A percentile compares a stretch with the other conserved stretches of the same genome.
Evolutionary conservation across 1,284 basidiomycete genomes (phyloP).

Genomic region (Lentinula novae-zelandiae): DNA sequence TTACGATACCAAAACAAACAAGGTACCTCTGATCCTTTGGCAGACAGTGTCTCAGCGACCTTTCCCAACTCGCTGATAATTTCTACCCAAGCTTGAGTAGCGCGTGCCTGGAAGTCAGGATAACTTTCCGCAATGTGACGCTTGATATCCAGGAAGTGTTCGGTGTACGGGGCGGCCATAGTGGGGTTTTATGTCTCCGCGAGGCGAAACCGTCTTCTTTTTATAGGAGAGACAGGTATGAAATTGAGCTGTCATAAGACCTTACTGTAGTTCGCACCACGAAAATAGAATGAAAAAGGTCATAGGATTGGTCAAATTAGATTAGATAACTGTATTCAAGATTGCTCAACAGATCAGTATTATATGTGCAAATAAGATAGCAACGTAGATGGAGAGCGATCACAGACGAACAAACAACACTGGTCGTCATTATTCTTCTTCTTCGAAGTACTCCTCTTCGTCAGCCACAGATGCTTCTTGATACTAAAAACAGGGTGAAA

Average conservation of each 20-base stretch:
- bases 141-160: constrained; percentile 30
- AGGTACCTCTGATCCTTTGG: constrained; percentile 44
- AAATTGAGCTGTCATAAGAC: too few relatives aligned
- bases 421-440: constrained; percentile 10
- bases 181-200: not conserved
- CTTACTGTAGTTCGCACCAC: not conserved
- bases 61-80: constrained; percentile 47
- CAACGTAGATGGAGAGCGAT: not conserved
- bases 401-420: not conserved
- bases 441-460: constrained; percentile 33
- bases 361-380: constrained; percentile 1
- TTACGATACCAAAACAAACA: not conserved
- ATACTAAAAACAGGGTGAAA: constrained; percentile 37
- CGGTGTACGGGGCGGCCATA: not conserved
- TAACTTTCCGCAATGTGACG: constrained; percentile 47
- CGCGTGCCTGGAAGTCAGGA: constrained; percentile 47
- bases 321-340: not conserved
- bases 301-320: not conserved
- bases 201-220: too few relatives aligned
- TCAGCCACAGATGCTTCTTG: constrained; percentile 54
- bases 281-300: not conserved
- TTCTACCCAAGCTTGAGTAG: constrained; percentile 56
- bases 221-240: too few relatives aligned
- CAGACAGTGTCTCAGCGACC: constrained; percentile 40
- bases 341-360: constrained; percentile 2